Evolutionary conservation across 768 basidiomycete genomes (phyloP).

Genomic region (Suillus discolor): DNA sequence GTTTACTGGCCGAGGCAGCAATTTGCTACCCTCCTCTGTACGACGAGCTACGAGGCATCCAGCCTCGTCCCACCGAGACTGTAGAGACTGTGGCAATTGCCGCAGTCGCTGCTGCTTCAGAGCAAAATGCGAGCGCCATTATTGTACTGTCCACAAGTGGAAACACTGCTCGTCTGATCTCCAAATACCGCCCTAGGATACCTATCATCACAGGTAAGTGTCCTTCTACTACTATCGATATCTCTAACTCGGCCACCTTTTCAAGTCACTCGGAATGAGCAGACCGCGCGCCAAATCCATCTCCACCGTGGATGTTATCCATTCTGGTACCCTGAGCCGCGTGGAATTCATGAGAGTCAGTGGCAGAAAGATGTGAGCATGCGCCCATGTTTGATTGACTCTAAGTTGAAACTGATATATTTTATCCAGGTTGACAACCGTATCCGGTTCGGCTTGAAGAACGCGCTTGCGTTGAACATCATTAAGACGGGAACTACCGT

Average conservation of each 20-base stretch:
- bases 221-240: conserved; percentile 5
- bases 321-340: conserved; percentile 95
- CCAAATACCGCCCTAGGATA: conserved; percentile 92
- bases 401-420: conserved; percentile 14
- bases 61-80: conserved; percentile 88
- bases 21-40: conserved; percentile 95
- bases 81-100: conserved; percentile 96
- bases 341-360: conserved; percentile 82
- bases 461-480: conserved; percentile 80
- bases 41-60: conserved; percentile 80
- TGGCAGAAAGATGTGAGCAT: conserved; percentile 94
- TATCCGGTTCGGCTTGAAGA: conserved; percentile 85
- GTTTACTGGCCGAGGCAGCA: conserved; percentile 92
- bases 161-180: conserved; percentile 92
- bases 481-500: conserved; percentile 88
- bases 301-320: conserved; percentile 97
- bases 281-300: conserved; percentile 96
- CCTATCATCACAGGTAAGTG: conserved; percentile 91
- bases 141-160: conserved; percentile 96
- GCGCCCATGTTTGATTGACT: neutral
- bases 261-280: conserved; percentile 91
- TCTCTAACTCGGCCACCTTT: neutral
- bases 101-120: conserved; percentile 91
- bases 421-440: conserved; percentile 77
- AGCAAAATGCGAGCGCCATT: conserved; percentile 94